These are phyloP conservation scores for Thelonectria olida DNA, from an alignment of 2,329 filamentous ascomycete species.

Conservation along the genomic window DNA sequence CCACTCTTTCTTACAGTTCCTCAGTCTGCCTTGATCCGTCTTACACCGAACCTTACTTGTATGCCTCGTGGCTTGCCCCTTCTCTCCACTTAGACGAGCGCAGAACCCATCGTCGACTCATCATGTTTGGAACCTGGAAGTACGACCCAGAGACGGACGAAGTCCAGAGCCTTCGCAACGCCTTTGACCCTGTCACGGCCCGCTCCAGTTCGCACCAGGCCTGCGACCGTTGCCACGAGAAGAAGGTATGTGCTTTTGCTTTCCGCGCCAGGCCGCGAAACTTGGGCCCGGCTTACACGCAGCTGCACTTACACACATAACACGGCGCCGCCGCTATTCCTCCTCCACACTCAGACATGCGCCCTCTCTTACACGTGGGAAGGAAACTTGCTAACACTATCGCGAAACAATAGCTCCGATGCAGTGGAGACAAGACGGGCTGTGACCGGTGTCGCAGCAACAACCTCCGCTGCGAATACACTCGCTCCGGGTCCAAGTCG, in stretches of 20 bases:
- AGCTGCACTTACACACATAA: background rate
- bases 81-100: conserved; percentile 10
- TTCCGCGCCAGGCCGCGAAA: conserved; percentile 1
- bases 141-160: conserved; percentile 50
- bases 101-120: conserved; percentile 10
- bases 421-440: conserved; percentile 49
- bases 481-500: conserved; percentile 44
- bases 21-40: conserved; percentile 11
- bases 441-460: conserved; percentile 47
- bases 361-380: background rate
- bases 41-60: background rate
- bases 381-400: conserved; percentile 13
- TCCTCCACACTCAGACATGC: background rate
- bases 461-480: conserved; percentile 47
- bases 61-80: background rate
- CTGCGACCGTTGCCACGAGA: conserved; percentile 51
- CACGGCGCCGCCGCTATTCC: too few relatives aligned
- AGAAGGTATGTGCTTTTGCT: conserved; percentile 43
- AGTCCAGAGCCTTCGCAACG: conserved; percentile 48
- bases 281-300: background rate
- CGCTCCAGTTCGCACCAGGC: conserved; percentile 51
- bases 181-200: conserved; percentile 49
- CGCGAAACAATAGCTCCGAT: conserved; percentile 42
- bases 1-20: background rate
- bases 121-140: conserved; percentile 51